Percentiles rank a stretch among this genome's conserved stretches.
These are phyloP conservation scores for Tolypocladium endophyticum DNA, from an alignment of 2,329 filamentous ascomycete genomes.

Conservation along the genomic window DNA sequence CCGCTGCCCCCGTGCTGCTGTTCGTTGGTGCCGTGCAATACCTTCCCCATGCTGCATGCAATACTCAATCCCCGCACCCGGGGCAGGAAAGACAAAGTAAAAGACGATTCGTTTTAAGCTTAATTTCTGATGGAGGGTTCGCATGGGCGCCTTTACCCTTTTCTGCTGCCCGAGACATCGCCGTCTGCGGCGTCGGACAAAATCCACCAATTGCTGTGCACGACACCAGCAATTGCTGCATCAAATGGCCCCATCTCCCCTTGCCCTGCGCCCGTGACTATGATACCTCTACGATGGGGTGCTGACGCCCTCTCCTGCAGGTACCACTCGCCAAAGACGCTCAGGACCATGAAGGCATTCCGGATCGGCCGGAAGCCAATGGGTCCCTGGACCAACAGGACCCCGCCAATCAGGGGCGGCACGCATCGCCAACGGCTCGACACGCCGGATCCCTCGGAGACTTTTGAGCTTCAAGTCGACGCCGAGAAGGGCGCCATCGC, in stretches of 20 bases:
- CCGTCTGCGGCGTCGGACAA: neutral
- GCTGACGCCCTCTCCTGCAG: constrained; percentile 23
- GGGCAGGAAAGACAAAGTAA: neutral
- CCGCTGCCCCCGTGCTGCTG: constrained; percentile 28
- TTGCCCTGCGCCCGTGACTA: neutral
- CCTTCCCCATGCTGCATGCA: neutral
- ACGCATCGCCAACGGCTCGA: constrained; percentile 19
- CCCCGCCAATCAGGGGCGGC: constrained; percentile 47
- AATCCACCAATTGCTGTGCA: neutral
- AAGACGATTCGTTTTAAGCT: neutral
- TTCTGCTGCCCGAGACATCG: neutral
- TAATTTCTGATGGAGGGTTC: neutral
- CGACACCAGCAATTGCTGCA: neutral
- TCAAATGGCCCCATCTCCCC: neutral
- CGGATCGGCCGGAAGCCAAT: constrained; percentile 46
- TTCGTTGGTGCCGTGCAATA: neutral
- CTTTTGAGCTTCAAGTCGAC: constrained; percentile 5
- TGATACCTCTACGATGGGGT: neutral
- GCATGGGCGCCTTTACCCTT: neutral
- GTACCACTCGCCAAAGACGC: constrained; percentile 43
- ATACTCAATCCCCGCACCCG: neutral
- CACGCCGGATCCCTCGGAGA: constrained; percentile 5
- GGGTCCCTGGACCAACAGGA: constrained; percentile 46
- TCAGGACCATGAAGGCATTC: constrained; percentile 47
- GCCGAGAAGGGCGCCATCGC: constrained; percentile 4